phyloP scores from a whole-genome alignment of 345 rosid genomes.

The Ceriops zippeliana region DNA sequence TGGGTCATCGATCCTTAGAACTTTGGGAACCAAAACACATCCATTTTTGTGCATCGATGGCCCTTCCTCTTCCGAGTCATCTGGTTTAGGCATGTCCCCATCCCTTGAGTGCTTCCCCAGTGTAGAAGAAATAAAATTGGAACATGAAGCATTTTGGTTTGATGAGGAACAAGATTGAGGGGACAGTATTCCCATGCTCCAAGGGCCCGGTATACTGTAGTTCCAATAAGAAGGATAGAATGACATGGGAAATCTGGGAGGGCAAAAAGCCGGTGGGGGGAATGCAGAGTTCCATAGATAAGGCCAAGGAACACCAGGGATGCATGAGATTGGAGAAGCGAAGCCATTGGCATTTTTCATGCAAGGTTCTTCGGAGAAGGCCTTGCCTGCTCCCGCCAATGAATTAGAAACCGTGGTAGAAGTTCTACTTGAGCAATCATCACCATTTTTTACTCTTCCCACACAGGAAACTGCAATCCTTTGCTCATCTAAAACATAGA shows the following conservation, averaged over 20 bases:
- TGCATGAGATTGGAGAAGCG: slow-evolving; percentile 18
- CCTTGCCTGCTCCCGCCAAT: slow-evolving; percentile 26
- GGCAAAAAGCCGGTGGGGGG: slow-evolving; percentile 38
- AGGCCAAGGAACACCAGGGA: slow-evolving; percentile 60
- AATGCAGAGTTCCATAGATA: slow-evolving; percentile 52
- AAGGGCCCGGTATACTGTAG: slow-evolving; percentile 33
- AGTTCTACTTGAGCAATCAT: slow-evolving; percentile 38
- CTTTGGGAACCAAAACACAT: slow-evolving; percentile 17
- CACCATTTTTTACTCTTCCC: slow-evolving; percentile 45
- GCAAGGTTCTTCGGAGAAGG: slow-evolving; percentile 28
- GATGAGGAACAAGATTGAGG: slow-evolving; percentile 16
- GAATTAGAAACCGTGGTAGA: slow-evolving; percentile 43
- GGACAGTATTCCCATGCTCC: slow-evolving; percentile 35
- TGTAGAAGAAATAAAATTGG: slow-evolving; percentile 4
- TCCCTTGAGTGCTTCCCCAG: slow-evolving; percentile 28
- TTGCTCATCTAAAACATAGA: slow-evolving; percentile 26
- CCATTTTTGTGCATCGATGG: slow-evolving; percentile 1
- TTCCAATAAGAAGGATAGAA: slow-evolving; percentile 26
- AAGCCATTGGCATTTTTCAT: slow-evolving; percentile 40
- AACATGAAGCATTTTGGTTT: slow-evolving; percentile 5
- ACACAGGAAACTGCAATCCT: slow-evolving; percentile 16
- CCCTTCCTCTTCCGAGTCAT: slow-evolving; percentile 8
- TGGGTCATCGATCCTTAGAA: slow-evolving; percentile 24
- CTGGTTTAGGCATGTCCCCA: slow-evolving; percentile 28
- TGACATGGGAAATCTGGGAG: slow-evolving; percentile 23